Conservation (phyloP, 176 grass and related monocot species). For the bread wheat (Triticum aestivum) region DNA sequence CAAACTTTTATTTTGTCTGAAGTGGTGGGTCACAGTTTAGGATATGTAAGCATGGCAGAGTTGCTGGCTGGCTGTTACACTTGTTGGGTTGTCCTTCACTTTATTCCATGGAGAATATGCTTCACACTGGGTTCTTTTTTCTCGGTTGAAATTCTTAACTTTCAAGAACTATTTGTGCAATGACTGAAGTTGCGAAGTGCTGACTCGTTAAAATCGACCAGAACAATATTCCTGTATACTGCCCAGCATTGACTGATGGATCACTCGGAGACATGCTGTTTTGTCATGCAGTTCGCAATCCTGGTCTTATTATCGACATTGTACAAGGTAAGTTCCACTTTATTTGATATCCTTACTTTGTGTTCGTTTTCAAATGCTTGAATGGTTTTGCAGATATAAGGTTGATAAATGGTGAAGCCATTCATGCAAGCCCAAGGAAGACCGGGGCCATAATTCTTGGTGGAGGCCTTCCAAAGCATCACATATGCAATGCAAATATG, state of each 20-base stretch:
- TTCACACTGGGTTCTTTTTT: neutral
- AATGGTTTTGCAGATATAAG: slow-evolving; percentile 62
- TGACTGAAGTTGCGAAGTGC: neutral
- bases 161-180: neutral
- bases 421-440: slow-evolving; percentile 72
- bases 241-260: slow-evolving; percentile 91
- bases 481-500: slow-evolving; percentile 99
- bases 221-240: slow-evolving; percentile 87
- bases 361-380: neutral
- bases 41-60: neutral
- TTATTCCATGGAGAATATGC: neutral
- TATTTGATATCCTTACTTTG: slow-evolving; percentile 12
- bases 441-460: slow-evolving; percentile 89
- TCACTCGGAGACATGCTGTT: slow-evolving; percentile 96
- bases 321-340: slow-evolving; percentile 67
- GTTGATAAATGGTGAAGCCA: slow-evolving; percentile 87
- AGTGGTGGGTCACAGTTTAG: neutral
- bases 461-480: slow-evolving; percentile 91
- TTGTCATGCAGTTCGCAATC: slow-evolving; percentile 81
- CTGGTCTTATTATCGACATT: slow-evolving; percentile 93
- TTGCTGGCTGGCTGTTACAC: neutral
- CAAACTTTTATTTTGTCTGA: neutral
- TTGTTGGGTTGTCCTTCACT: neutral
- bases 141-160: neutral
- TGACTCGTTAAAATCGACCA: slow-evolving; percentile 44